phyloP scores from a whole-genome alignment of 768 basidiomycete genomes.

The Leccinum truebloodii region DNA sequence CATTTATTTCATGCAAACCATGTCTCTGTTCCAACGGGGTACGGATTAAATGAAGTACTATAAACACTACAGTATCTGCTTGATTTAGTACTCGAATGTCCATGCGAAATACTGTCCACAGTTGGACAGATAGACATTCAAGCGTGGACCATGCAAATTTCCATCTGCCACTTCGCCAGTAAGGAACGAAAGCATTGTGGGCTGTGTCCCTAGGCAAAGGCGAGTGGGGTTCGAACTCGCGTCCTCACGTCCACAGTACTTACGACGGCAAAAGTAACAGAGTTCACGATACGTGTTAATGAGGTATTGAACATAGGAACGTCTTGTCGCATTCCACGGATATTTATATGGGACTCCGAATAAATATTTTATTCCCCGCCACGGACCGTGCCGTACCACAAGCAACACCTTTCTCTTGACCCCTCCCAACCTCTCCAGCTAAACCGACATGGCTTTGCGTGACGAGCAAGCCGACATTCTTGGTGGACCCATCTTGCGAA shows the following conservation, averaged over 20 bases:
- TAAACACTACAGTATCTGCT: conserved; percentile 41
- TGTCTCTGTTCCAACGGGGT: not conserved
- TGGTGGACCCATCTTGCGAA: conserved; percentile 52
- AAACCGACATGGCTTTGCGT: conserved; percentile 46
- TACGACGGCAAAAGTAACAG: not conserved
- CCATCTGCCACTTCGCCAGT: conserved; percentile 75
- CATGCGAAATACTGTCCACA: conserved; percentile 40
- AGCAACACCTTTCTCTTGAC: conserved; percentile 20
- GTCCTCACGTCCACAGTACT: not conserved
- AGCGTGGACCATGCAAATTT: conserved; percentile 69
- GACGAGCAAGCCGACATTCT: conserved; percentile 74
- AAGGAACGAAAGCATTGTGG: conserved; percentile 73
- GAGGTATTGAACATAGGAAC: not conserved
- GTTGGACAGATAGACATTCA: conserved; percentile 54
- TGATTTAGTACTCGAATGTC: conserved; percentile 80
- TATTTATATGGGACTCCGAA: conserved; percentile 20
- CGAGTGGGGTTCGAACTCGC: conserved; percentile 47
- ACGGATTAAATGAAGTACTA: not conserved
- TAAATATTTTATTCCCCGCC: conserved; percentile 24
- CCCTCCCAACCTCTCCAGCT: conserved; percentile 24
- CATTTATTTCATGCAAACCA: not conserved
- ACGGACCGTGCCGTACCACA: conserved; percentile 19
- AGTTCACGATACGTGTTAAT: not conserved
- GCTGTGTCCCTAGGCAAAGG: conserved; percentile 80
- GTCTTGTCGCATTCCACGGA: not conserved